Conservation (phyloP, 108 stramenopile genomes). For the Cyclotella sp. region DNA sequence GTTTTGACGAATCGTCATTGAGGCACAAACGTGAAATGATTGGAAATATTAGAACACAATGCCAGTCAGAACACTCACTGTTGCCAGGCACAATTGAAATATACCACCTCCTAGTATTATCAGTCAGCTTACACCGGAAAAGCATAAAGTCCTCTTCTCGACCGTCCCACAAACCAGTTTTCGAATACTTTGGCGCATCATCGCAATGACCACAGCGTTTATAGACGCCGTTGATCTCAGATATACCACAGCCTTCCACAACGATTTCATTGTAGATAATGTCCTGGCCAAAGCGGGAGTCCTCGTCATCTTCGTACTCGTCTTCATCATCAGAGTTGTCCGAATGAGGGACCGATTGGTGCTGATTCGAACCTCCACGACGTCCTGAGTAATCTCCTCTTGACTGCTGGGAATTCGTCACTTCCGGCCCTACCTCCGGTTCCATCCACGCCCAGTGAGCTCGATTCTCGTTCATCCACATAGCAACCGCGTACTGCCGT, state of each 20-base stretch:
- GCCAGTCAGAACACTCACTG: background rate
- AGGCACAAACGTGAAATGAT: background rate
- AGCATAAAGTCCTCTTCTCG: constrained; percentile 38
- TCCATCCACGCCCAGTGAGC: constrained; percentile 73
- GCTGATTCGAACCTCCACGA: constrained; percentile 51
- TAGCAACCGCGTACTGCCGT: constrained; percentile 51
- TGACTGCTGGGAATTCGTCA: constrained; percentile 43
- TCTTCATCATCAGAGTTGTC: constrained; percentile 80
- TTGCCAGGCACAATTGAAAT: constrained; percentile 85
- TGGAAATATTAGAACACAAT: background rate
- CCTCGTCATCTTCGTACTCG: constrained; percentile 77
- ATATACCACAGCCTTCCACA: constrained; percentile 76
- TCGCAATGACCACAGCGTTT: constrained; percentile 59
- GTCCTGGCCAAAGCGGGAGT: constrained; percentile 44
- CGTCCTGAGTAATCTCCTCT: constrained; percentile 47
- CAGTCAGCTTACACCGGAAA: constrained; percentile 88
- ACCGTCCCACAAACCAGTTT: constrained; percentile 53
- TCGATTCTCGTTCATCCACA: constrained; percentile 78
- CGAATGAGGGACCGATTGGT: constrained; percentile 70
- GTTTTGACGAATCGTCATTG: background rate
- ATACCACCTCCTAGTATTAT: constrained; percentile 89
- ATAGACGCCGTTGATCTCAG: constrained; percentile 62
- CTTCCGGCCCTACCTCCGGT: constrained; percentile 48
- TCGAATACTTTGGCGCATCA: constrained; percentile 61
- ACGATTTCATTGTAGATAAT: constrained; percentile 34